phyloP scores from a whole-genome alignment of 1,284 basidiomycete species.

The Ganoderma resinaceum region DNA sequence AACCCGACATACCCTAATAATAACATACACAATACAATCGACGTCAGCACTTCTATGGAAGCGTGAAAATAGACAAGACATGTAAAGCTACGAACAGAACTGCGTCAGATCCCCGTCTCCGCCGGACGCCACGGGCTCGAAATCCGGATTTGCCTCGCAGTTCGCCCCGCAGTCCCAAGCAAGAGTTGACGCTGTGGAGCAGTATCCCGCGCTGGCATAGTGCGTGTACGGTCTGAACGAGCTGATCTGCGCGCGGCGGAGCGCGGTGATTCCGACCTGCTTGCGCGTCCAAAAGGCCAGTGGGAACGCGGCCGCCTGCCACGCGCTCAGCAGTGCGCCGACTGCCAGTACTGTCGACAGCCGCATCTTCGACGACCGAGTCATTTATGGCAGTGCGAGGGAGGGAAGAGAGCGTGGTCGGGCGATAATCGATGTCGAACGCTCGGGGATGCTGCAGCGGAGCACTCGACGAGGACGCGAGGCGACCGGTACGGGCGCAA shows the following conservation, averaged over 20 bases:
- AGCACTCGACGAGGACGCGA: background rate
- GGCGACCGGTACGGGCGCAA: background rate
- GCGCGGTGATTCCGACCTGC: background rate
- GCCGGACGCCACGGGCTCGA: slow-evolving; percentile 65
- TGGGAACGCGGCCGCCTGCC: background rate
- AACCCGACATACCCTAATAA: slow-evolving; percentile 53
- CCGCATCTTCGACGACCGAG: slow-evolving; percentile 34
- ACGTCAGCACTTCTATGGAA: background rate
- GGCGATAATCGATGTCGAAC: no score
- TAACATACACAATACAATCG: background rate
- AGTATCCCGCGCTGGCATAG: slow-evolving; percentile 47
- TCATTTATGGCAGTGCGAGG: background rate
- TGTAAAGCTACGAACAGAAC: slow-evolving; percentile 46
- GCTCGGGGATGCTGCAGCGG: background rate
- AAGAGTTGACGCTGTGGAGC: slow-evolving; percentile 39
- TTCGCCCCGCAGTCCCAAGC: slow-evolving; percentile 46
- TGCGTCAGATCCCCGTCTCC: slow-evolving; percentile 62
- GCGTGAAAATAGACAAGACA: no score
- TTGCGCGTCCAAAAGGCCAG: background rate
- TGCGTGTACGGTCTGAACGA: slow-evolving; percentile 48
- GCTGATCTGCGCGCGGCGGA: slow-evolving; percentile 35
- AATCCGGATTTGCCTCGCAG: slow-evolving; percentile 56
- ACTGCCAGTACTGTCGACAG: slow-evolving; percentile 31
- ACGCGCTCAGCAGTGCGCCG: background rate
- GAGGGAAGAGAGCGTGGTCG: no score